Base-by-base conservation (phyloP, 768 basidiomycete species). In the Neoboletus subvelutipes region DNA sequence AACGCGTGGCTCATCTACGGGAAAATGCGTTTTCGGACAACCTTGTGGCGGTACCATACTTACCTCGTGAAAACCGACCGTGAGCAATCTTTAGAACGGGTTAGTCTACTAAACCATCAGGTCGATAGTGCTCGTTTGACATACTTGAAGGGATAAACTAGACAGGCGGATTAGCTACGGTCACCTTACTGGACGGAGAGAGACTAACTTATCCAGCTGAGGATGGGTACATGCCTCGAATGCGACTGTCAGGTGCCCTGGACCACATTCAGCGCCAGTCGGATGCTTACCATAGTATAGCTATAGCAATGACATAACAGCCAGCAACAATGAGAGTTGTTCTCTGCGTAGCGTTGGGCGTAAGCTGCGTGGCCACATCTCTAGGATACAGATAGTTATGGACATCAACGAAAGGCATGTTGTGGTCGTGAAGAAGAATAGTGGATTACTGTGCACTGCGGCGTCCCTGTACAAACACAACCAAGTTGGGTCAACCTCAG, bases 71-170 rank as follows among this genome's bases (percentile, higher is more conserved):
- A 94, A 92, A 47, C 92, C 92, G 46, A 94, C 92, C 1, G 92
- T 92, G 50, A 93, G 79, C 52, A 93, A 70, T 65, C 91, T 69
- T 90, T 61, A 28, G 31, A 50, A 60, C 22, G 10, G 31, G 67
- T 71, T 49, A 71, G 65, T 47, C 34, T 48, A 37, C 37, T 33
- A 28, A 36, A 50, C 50, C 22, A 39, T 37, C 7, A 20, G 13
- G 26, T 49, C 26, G 8, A 51, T 57, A 55, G 18, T 18, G n/a
- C 12, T 31, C 15, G 46, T n/a, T 59, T n/a, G 53, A 71, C 85
- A 73, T 73, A 92, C 92, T 94, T 94, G 82, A 94, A 94, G 5
- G 92, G 92, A 71, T 94, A 94, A 67, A 94, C 91, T 93, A 50
- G 45, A 53, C 18, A 37, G 34, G 45, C 29, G 43, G 34, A 26